Evolutionary conservation across 2,329 filamentous ascomycete species (phyloP).

Genomic region (Ophiosphaerella korrae): DNA sequence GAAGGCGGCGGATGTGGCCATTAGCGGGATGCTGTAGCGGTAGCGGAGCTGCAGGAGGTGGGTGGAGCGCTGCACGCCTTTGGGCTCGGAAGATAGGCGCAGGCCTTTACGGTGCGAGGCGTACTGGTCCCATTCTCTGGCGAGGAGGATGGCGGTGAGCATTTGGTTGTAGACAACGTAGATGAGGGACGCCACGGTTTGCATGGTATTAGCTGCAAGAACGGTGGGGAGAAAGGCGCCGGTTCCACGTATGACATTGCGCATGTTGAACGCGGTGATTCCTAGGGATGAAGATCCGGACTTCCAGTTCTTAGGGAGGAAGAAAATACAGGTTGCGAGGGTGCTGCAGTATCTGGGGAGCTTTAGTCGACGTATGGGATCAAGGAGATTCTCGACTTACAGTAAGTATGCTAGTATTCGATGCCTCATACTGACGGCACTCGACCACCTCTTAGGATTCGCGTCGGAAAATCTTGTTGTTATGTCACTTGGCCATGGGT

Average conservation of each 20-base stretch:
- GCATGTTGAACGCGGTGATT: background rate
- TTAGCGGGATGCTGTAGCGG: conserved; percentile 45
- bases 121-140: conserved; percentile 54
- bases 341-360: no score
- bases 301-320: no score
- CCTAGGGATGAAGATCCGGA: background rate
- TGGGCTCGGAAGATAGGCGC: conserved; percentile 40
- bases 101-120: conserved; percentile 36
- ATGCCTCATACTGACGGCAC: no score
- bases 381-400: no score
- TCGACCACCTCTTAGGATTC: background rate
- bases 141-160: conserved; percentile 53
- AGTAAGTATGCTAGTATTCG: no score
- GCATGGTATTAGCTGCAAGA: conserved; percentile 54
- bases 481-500: background rate
- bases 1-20: conserved; percentile 38
- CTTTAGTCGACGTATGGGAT: no score
- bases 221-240: conserved; percentile 13
- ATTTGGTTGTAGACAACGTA: conserved; percentile 55
- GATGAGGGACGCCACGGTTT: conserved; percentile 52
- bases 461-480: background rate
- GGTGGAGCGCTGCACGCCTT: conserved; percentile 42
- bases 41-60: conserved; percentile 52
- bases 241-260: background rate
- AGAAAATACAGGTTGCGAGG: no score